phyloP scores from a whole-genome alignment of 108 stramenopile species.

The Cyclostephanos tholiformis region DNA sequence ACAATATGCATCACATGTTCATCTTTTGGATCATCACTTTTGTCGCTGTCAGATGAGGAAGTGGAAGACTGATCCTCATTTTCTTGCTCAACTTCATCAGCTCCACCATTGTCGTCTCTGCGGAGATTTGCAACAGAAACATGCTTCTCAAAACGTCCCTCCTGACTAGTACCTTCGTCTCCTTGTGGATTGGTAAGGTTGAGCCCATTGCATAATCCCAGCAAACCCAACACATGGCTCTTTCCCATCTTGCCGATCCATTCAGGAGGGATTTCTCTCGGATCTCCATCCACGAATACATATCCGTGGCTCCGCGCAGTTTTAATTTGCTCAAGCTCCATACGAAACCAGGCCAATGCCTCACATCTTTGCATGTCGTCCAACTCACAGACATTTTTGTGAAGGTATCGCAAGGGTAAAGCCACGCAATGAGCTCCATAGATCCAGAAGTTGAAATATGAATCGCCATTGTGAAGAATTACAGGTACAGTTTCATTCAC shows the following conservation, averaged over 20 bases:
- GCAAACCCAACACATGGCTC: constrained; percentile 43
- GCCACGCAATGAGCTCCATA: constrained; percentile 72
- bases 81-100: constrained; percentile 23
- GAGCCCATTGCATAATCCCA: constrained; percentile 27
- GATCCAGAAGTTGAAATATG: constrained; percentile 74
- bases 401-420: constrained; percentile 53
- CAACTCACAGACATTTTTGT: not conserved
- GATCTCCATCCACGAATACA: constrained; percentile 76
- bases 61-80: constrained; percentile 58
- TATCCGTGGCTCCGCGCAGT: constrained; percentile 74
- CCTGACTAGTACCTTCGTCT: constrained; percentile 6
- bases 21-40: constrained; percentile 50
- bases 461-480: constrained; percentile 66
- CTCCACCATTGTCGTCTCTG: constrained; percentile 11
- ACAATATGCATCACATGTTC: constrained; percentile 59
- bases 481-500: constrained; percentile 84
- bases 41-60: constrained; percentile 66
- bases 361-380: constrained; percentile 13
- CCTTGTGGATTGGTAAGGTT: constrained; percentile 6
- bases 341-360: constrained; percentile 68
- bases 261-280: constrained; percentile 56
- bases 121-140: constrained; percentile 6
- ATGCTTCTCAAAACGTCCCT: not conserved
- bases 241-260: constrained; percentile 65
- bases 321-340: constrained; percentile 82